Evolutionary conservation across 129 eudicot species (phyloP).

Genomic region (Smallanthus sonchifolius): DNA sequence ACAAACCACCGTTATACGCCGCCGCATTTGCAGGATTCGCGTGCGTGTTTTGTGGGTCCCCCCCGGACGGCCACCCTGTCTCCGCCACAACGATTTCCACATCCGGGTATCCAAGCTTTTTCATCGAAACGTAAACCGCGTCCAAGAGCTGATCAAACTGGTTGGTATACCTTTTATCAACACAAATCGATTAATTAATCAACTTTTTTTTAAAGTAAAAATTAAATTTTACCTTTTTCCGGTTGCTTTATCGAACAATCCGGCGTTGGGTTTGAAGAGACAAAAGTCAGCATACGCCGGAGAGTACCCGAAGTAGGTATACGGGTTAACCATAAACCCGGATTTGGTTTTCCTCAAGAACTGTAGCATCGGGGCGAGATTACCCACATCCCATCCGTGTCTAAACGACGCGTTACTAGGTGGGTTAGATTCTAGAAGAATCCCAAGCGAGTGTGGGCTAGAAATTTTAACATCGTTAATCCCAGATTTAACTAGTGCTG

Average conservation of each 20-base stretch:
- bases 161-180: slow-evolving; percentile 35
- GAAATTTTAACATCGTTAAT: slow-evolving; percentile 54
- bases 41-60: slow-evolving; percentile 51
- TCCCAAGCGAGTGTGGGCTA: slow-evolving; percentile 75
- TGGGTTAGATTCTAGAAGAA: slow-evolving; percentile 50
- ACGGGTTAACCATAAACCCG: slow-evolving; percentile 90
- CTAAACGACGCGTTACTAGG: slow-evolving; percentile 81
- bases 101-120: slow-evolving; percentile 53
- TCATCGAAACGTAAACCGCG: slow-evolving; percentile 68
- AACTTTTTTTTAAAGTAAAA: too few species aligned
- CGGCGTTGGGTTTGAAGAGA: slow-evolving; percentile 48
- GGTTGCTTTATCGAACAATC: slow-evolving; percentile 47
- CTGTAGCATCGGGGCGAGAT: slow-evolving; percentile 69
- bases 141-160: slow-evolving; percentile 75
- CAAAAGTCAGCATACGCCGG: slow-evolving; percentile 42
- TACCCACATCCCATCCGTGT: slow-evolving; percentile 87
- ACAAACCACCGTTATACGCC: slow-evolving; percentile 63
- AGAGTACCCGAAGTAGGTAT: slow-evolving; percentile 71
- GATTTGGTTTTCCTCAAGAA: slow-evolving; percentile 58
- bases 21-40: slow-evolving; percentile 60
- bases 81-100: slow-evolving; percentile 83
- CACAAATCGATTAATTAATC: not conserved
- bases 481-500: slow-evolving; percentile 48
- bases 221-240: slow-evolving; percentile 43
- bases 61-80: slow-evolving; percentile 89